A percentile compares a stretch with the other conserved stretches of the same genome.
These are phyloP conservation scores for Macrolepiota fuliginosa DNA, from an alignment of 768 basidiomycete genomes.

Conservation along the genomic window DNA sequence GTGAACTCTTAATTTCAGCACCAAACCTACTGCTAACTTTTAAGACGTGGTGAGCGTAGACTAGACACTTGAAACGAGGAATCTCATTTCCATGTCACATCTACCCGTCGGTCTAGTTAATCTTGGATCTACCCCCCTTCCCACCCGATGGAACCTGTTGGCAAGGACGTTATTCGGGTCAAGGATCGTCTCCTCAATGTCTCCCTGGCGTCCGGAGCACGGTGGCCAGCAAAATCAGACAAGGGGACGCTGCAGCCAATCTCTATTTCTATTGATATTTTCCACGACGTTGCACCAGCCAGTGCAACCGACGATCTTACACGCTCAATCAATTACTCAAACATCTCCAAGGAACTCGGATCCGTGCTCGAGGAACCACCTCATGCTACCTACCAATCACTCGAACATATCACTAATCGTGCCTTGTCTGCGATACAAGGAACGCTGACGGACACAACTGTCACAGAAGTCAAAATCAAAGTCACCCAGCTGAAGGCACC, in stretches of 20 bases:
- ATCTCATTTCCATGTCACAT: no score
- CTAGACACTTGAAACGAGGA: no score
- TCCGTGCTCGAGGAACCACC: conserved; percentile 22
- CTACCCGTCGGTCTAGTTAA: no score
- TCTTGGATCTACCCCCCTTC: no score
- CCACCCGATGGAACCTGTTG: not conserved
- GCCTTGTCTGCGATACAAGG: conserved; percentile 38
- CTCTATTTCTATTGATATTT: conserved; percentile 47
- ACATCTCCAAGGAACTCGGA: conserved; percentile 32
- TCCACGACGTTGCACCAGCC: conserved; percentile 45
- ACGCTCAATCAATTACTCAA: conserved; percentile 65
- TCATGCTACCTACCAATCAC: conserved; percentile 30
- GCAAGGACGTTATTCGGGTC: conserved; percentile 38
- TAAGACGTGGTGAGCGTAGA: no score
- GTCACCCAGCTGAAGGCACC: conserved; percentile 49
- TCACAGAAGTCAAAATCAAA: conserved; percentile 28
- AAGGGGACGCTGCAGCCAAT: conserved; percentile 49
- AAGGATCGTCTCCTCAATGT: conserved; percentile 45
- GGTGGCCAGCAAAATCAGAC: conserved; percentile 37
- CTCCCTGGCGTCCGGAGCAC: conserved; percentile 38
- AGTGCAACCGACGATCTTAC: conserved; percentile 52
- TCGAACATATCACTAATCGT: conserved; percentile 45
- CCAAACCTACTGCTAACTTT: no score
- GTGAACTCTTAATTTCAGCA: no score
- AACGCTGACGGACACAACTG: conserved; percentile 28